Evolutionary conservation across 108 stramenopile genomes (phyloP).

Genomic region (Nannochloropsis salina): DNA sequence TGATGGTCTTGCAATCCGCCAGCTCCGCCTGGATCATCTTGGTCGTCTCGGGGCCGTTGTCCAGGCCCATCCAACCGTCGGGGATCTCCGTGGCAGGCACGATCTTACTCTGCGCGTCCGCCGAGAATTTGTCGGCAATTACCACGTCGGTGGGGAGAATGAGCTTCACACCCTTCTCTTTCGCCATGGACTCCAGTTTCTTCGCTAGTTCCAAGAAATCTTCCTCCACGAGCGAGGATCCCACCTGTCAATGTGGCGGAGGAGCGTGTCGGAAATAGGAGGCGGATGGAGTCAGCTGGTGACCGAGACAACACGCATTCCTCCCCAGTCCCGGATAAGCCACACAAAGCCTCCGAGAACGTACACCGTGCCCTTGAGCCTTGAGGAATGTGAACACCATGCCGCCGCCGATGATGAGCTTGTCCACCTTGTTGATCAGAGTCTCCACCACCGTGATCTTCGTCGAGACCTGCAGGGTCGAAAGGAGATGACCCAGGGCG

Average conservation of each 20-base stretch:
- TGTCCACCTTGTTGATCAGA: constrained; percentile 88
- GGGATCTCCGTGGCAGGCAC: constrained; percentile 68
- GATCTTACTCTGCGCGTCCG: constrained; percentile 72
- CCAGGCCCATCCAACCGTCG: constrained; percentile 94
- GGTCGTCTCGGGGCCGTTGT: constrained; percentile 81
- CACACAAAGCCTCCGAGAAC: background rate
- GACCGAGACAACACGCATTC: background rate
- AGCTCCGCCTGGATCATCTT: constrained; percentile 71
- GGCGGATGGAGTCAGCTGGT: constrained; percentile 8
- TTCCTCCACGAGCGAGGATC: constrained; percentile 73
- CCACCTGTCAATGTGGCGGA: constrained; percentile 47
- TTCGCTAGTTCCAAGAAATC: constrained; percentile 40
- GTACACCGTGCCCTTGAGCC: constrained; percentile 43
- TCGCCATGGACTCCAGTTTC: constrained; percentile 73
- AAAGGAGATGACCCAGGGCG: background rate
- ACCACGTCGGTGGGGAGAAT: constrained; percentile 90
- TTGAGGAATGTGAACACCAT: constrained; percentile 98
- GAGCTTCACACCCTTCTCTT: constrained; percentile 87
- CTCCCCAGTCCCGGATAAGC: constrained; percentile 12
- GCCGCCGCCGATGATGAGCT: constrained; percentile 79
- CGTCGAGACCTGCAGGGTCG: background rate
- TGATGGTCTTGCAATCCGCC: constrained; percentile 71
- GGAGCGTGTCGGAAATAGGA: background rate
- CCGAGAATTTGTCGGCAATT: constrained; percentile 80
- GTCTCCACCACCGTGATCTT: constrained; percentile 85